These are phyloP conservation scores for Neurospora sp. DNA, from an alignment of 495 filamentous ascomycete genomes.

Conservation along the genomic window DNA sequence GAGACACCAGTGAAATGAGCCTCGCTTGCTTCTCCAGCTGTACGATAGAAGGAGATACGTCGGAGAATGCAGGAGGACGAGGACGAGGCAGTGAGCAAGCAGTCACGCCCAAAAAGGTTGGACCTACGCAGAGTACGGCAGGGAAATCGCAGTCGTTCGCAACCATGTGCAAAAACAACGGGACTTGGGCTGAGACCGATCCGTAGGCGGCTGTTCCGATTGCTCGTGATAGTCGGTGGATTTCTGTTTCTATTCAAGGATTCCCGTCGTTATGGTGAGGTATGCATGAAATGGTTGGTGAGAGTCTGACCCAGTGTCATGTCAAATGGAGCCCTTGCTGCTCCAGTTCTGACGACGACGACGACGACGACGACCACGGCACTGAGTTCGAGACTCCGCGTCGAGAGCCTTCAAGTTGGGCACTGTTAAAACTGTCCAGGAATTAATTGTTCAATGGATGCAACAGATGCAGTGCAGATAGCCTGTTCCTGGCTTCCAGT, in stretches of 20 bases:
- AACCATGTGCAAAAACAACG: neutral
- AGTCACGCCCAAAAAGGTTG: neutral
- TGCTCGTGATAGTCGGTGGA: neutral
- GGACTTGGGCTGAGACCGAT: neutral
- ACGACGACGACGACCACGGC: neutral
- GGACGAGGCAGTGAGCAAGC: neutral
- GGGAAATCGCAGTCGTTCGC: neutral
- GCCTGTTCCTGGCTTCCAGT: neutral
- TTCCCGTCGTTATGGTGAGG: neutral
- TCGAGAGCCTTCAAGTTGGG: neutral
- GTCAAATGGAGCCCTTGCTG: neutral
- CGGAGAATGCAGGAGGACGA: neutral
- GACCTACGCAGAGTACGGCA: neutral
- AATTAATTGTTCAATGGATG: neutral
- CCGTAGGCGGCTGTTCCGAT: neutral
- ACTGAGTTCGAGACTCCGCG: neutral
- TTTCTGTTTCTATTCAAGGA: neutral
- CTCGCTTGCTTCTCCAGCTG: neutral
- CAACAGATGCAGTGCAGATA: neutral
- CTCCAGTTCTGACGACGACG: neutral
- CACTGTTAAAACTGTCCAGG: neutral
- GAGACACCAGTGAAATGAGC: neutral
- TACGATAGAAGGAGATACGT: neutral
- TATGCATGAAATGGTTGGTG: neutral
- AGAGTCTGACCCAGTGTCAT: neutral